Base-by-base conservation (phyloP, 2,329 filamentous ascomycete genomes). In the Talaromyces sp. region DNA sequence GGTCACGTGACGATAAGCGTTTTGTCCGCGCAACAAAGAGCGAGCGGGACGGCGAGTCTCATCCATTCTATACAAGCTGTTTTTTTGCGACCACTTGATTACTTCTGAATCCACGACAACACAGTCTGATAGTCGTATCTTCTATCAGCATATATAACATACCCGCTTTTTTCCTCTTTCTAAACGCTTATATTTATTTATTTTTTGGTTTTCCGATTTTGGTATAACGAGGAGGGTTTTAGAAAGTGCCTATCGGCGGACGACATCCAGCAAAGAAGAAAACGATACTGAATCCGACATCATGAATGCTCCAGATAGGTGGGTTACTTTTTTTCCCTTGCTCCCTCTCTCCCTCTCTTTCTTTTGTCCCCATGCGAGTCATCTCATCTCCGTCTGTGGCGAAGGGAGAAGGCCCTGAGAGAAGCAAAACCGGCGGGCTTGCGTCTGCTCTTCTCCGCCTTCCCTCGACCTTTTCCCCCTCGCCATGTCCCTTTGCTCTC, bases 231-330 rank as follows among this genome's bases (percentile, higher is more conserved):
- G 42, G 18, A 7, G 42, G n/a, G n/a, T 18, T 23, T 12, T 9
- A 23, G 42, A 47, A 9, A 18, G n/a, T n/a, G 42, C 18, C 44
- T 23, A 47, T 47, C 44, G 44, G 27, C 36, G 5, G n/a, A 14
- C 5, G 23, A 5, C 18, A 47, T 42, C 4, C 40, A 42, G 14
- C 40, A 4, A 16, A 2, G 8, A 5, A 47, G 44, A 47, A 18
- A 27, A 36, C 33, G 12, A 36, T 36, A 36, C 1, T 36, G 7
- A 12, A 36, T 36, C 44, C 18, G 18, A 3, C 16, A 55, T 30
- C 10, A 65, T 65, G 64, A 65, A 65, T 28, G 64, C 62, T 40
- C 64, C 64, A 56, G 64, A 65, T 10, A 64, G 64, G 64, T 65
- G 31, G 36, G 63, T 57, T 64, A 16, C 8, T 44, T 16, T 40